Conservation (phyloP, 371 early-diverging fungal species). For the Lichtheimia corymbifera region DNA sequence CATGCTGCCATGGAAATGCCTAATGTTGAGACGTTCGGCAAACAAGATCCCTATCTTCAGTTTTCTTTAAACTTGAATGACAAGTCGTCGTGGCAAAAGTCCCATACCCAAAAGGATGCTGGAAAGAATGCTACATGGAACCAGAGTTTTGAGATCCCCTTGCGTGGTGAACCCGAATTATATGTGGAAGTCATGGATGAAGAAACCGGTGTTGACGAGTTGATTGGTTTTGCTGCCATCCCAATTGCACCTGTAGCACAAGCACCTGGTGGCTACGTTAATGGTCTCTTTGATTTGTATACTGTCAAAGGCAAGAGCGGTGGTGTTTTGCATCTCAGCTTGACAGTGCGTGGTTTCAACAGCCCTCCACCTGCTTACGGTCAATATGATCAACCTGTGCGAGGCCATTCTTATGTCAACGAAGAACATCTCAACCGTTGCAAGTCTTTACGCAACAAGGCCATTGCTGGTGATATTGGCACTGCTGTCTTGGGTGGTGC, state of each 20-base stretch:
- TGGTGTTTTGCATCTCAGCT: conserved; percentile 51
- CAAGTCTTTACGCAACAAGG: conserved; percentile 53
- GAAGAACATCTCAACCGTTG: conserved; percentile 51
- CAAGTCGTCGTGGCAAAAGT: conserved; percentile 52
- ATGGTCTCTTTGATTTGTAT: conserved; percentile 51
- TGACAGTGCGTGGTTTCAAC: conserved; percentile 51
- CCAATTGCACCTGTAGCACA: conserved; percentile 58
- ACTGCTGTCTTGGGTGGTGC: conserved; percentile 15
- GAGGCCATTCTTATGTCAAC: conserved; percentile 51
- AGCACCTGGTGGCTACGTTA: conserved; percentile 49
- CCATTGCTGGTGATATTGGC: conserved; percentile 38
- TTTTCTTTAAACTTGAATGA: conserved; percentile 48
- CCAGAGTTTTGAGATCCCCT: conserved; percentile 51
- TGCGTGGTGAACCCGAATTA: conserved; percentile 51
- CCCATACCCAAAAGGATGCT: conserved; percentile 56
- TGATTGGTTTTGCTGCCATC: conserved; percentile 64
- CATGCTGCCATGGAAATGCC: conserved; percentile 43
- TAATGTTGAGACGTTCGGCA: conserved; percentile 50
- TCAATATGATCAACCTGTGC: conserved; percentile 19
- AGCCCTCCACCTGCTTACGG: conserved; percentile 26
- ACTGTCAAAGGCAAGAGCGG: conserved; percentile 47
- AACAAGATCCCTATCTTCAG: conserved; percentile 62
- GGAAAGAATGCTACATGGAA: conserved; percentile 60
- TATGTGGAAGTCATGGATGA: conserved; percentile 61
- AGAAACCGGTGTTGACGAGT: conserved; percentile 46